Evolutionary conservation across 2,329 filamentous ascomycete species (phyloP).

Genomic region (Calonectria pseudoturangicola): DNA sequence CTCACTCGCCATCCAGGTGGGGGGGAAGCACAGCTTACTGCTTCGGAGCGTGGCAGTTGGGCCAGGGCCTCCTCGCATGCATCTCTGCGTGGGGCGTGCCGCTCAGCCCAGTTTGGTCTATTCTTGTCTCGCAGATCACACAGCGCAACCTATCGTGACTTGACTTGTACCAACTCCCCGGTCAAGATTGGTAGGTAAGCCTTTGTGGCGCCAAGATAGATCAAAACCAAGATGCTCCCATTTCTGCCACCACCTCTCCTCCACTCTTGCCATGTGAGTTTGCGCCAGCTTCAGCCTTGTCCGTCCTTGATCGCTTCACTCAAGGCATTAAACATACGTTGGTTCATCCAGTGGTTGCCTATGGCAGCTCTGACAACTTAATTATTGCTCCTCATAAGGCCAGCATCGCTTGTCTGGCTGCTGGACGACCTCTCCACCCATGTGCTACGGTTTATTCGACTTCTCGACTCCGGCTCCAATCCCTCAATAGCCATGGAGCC

Average conservation of each 20-base stretch:
- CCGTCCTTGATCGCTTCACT: slow-evolving; percentile 39
- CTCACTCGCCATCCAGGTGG: slow-evolving; percentile 13
- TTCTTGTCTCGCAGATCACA: slow-evolving; percentile 37
- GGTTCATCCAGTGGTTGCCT: slow-evolving; percentile 26
- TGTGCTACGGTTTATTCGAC: slow-evolving; percentile 12
- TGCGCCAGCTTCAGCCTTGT: slow-evolving; percentile 16
- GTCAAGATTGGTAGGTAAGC: slow-evolving; percentile 33
- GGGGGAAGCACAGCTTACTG: slow-evolving; percentile 19
- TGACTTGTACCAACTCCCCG: slow-evolving; percentile 32
- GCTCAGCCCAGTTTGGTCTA: slow-evolving; percentile 37
- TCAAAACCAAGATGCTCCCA: slow-evolving; percentile 36
- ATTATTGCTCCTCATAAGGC: slow-evolving; percentile 16
- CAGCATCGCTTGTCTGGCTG: background rate
- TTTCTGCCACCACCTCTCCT: slow-evolving; percentile 27
- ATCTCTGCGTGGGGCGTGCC: slow-evolving; percentile 29
- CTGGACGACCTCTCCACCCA: background rate
- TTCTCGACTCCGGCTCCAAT: slow-evolving; percentile 42
- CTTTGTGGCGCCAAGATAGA: slow-evolving; percentile 20
- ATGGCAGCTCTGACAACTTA: slow-evolving; percentile 19
- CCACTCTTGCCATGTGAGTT: slow-evolving; percentile 23
- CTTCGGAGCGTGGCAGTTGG: slow-evolving; percentile 22
- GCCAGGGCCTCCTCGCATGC: slow-evolving; percentile 37
- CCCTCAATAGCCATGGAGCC: slow-evolving; percentile 48
- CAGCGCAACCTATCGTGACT: slow-evolving; percentile 27
- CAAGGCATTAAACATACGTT: slow-evolving; percentile 19